Percentiles rank a stretch among this genome's conserved stretches.
Conservation (phyloP, 495 filamentous ascomycete species). For the Ascodesmis nigricans region DNA sequence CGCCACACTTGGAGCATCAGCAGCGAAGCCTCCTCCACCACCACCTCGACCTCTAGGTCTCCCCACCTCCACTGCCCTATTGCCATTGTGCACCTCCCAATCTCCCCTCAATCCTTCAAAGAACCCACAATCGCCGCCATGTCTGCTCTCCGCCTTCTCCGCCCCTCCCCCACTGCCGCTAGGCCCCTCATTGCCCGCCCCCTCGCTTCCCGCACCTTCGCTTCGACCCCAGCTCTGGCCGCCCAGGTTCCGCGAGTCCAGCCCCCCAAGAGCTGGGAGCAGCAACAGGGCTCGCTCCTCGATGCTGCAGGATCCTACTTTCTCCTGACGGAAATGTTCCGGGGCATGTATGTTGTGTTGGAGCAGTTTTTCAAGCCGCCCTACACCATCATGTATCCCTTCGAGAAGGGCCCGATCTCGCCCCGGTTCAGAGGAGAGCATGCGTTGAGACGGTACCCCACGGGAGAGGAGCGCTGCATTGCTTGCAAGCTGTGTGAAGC, state of each 20-base stretch:
- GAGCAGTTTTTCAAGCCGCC: constrained; percentile 97
- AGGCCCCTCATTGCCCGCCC: constrained; percentile 1
- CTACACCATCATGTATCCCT: constrained; percentile 98
- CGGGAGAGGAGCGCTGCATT: constrained; percentile 95
- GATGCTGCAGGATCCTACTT: constrained; percentile 82
- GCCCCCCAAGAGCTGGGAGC: constrained; percentile 28
- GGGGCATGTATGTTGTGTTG: constrained; percentile 92
- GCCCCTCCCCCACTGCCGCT: constrained; percentile 1
- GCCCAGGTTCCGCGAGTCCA: constrained; percentile 10
- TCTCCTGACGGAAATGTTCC: constrained; percentile 78
- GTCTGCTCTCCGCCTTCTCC: constrained; percentile 10
- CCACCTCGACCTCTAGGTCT: no score
- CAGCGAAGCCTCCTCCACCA: no score
- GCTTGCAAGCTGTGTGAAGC: constrained; percentile 99
- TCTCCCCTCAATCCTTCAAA: background rate
- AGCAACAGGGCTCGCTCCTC: constrained; percentile 44
- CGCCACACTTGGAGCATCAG: no score
- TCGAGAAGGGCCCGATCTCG: constrained; percentile 96
- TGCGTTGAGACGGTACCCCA: constrained; percentile 82
- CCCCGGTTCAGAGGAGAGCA: constrained; percentile 95
- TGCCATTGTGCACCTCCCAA: constrained; percentile 4
- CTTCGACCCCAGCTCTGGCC: constrained; percentile 1
- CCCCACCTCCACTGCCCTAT: background rate
- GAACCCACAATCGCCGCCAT: constrained; percentile 9
- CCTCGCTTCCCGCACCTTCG: background rate